Percentiles rank a stretch among this genome's conserved stretches.
These are phyloP conservation scores for Eremothecium gossypii DNA, from an alignment of 1,139 yeast species.

Conservation along the genomic window DNA sequence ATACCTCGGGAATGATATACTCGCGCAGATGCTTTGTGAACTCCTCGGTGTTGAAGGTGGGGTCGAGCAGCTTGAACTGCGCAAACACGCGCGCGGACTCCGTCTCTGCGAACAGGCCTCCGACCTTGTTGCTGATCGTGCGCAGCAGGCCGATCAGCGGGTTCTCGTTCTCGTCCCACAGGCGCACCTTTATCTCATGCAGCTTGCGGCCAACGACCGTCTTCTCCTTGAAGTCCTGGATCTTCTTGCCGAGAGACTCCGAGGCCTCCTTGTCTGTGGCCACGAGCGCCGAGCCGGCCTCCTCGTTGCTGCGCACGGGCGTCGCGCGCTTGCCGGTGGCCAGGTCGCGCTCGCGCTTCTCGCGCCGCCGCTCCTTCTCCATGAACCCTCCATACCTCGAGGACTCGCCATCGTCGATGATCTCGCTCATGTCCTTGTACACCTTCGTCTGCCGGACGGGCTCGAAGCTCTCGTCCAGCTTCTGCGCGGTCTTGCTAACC, in stretches of 20 bases:
- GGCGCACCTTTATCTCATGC: constrained; percentile 52
- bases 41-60: constrained; percentile 69
- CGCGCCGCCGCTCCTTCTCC: constrained; percentile 71
- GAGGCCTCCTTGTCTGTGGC: constrained; percentile 73
- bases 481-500: constrained; percentile 71
- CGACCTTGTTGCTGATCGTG: constrained; percentile 68
- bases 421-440: constrained; percentile 81
- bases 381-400: constrained; percentile 91
- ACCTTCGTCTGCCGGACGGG: constrained; percentile 89
- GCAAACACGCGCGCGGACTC: constrained; percentile 88
- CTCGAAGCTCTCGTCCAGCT: constrained; percentile 71
- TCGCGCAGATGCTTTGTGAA: constrained; percentile 82
- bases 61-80: constrained; percentile 84
- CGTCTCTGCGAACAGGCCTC: constrained; percentile 90
- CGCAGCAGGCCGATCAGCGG: constrained; percentile 78
- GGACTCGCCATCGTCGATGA: constrained; percentile 84
- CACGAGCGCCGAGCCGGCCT: constrained; percentile 79
- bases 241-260: constrained; percentile 60
- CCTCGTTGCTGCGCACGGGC: constrained; percentile 68
- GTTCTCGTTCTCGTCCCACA: constrained; percentile 91
- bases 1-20: constrained; percentile 86
- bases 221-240: constrained; percentile 60
- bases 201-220: constrained; percentile 62
- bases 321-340: constrained; percentile 50
- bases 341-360: constrained; percentile 62